phyloP scores from a whole-genome alignment of 2,329 filamentous ascomycete species.

The Epichloe sp. region DNA sequence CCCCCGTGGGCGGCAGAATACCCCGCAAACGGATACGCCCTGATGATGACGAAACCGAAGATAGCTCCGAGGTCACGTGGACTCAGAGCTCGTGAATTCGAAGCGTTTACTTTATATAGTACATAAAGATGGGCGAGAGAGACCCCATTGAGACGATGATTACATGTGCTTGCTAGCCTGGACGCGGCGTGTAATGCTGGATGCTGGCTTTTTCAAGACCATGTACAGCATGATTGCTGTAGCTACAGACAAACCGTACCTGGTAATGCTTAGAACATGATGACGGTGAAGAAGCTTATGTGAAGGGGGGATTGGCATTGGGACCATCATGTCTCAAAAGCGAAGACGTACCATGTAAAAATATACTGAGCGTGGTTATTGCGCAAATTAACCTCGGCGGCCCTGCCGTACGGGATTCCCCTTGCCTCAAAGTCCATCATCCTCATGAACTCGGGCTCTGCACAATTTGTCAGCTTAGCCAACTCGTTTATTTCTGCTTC shows the following conservation, averaged over 20 bases:
- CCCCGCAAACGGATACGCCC: conserved; percentile 23
- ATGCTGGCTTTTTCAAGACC: conserved; percentile 77
- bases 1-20: conserved; percentile 37
- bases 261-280: conserved; percentile 22
- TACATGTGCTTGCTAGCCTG: conserved; percentile 67
- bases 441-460: conserved; percentile 67
- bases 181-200: conserved; percentile 58
- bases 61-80: conserved; percentile 15
- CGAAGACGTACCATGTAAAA: conserved; percentile 74
- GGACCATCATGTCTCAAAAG: no score
- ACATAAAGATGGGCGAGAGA: background rate
- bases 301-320: background rate
- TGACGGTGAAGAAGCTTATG: background rate
- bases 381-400: conserved; percentile 80
- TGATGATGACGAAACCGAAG: conserved; percentile 23
- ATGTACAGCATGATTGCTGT: conserved; percentile 95
- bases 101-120: background rate
- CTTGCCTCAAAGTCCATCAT: conserved; percentile 62
- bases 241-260: conserved; percentile 74
- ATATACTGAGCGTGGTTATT: conserved; percentile 99
- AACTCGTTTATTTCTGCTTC: no score
- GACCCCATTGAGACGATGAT: background rate
- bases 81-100: conserved; percentile 3
- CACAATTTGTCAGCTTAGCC: background rate
- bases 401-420: conserved; percentile 79